Percentiles rank a stretch among this genome's conserved stretches.
Evolutionary conservation across 768 basidiomycete species (phyloP).

Genomic region (Phylloporus rhodoxanthus): DNA sequence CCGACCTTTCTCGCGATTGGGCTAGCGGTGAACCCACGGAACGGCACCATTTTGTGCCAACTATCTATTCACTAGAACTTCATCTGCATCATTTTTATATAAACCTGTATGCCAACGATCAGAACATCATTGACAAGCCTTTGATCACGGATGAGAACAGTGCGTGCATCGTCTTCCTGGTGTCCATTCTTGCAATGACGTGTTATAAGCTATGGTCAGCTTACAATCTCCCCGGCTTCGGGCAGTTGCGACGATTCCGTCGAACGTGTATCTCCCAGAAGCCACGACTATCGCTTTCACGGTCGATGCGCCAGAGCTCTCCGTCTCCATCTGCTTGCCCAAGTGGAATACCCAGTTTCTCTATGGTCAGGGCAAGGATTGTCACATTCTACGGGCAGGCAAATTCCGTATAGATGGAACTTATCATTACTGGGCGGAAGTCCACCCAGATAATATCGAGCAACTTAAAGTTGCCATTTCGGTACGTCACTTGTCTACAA

Average conservation of each 20-base stretch:
- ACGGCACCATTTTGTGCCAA: conserved; percentile 80
- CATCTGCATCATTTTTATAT: conserved; percentile 71
- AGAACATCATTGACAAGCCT: conserved; percentile 93
- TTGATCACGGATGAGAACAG: conserved; percentile 79
- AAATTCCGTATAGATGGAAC: conserved; percentile 56
- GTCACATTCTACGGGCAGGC: conserved; percentile 56
- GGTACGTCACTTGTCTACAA: conserved; percentile 31
- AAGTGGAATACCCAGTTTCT: conserved; percentile 85
- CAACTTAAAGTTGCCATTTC: conserved; percentile 62
- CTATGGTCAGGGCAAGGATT: conserved; percentile 54
- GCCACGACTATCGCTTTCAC: conserved; percentile 61
- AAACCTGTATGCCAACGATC: conserved; percentile 86
- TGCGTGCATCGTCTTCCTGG: conserved; percentile 27
- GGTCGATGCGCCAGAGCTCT: conserved; percentile 52
- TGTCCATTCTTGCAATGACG: background rate
- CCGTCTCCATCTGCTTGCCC: conserved; percentile 63
- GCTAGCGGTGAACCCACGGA: conserved; percentile 73
- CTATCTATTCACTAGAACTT: conserved; percentile 64
- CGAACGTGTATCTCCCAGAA: conserved; percentile 68
- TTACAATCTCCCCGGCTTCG: conserved; percentile 54
- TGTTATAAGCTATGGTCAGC: conserved; percentile 60
- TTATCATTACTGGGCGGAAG: conserved; percentile 68
- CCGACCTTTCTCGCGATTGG: conserved; percentile 93
- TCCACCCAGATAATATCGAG: conserved; percentile 68
- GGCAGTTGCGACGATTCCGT: conserved; percentile 52